Evolutionary conservation across 1,139 yeast species (phyloP).

Genomic region (Protomyces pachydermus): DNA sequence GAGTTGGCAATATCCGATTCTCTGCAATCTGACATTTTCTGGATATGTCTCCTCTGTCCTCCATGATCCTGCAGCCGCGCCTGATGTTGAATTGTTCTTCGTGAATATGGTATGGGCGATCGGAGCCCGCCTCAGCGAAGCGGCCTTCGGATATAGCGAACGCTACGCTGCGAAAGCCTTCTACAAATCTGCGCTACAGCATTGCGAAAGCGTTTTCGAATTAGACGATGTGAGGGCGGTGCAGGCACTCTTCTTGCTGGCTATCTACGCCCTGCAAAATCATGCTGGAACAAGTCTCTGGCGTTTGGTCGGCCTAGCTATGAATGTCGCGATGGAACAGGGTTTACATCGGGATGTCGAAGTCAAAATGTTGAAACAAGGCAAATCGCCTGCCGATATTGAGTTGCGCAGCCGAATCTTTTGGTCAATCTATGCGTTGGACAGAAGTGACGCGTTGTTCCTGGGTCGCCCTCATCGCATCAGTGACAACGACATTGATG

Average conservation of each 20-base stretch:
- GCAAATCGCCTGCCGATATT: neutral
- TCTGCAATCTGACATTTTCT: neutral
- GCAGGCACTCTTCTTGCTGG: neutral
- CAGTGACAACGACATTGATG: constrained; percentile 1
- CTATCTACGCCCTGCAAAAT: neutral
- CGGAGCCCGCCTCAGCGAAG: neutral
- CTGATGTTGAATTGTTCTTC: neutral
- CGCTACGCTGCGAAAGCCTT: neutral
- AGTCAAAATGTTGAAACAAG: neutral
- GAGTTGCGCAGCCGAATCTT: constrained; percentile 1
- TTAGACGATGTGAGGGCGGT: neutral
- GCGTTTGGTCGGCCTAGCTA: neutral
- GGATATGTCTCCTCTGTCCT: neutral
- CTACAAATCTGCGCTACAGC: neutral
- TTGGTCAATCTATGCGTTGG: neutral
- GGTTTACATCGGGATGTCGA: neutral
- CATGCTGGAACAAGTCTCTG: neutral
- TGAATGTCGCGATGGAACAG: neutral
- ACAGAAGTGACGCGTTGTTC: neutral
- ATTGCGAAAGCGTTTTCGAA: neutral
- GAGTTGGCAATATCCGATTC: neutral
- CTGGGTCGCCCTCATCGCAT: constrained; percentile 1
- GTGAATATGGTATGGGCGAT: constrained; percentile 4
- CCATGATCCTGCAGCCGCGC: neutral
- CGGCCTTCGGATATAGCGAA: neutral